Base-by-base conservation (phyloP, 352 stramenopile species). In the Saprolegnia parasitica region DNA sequence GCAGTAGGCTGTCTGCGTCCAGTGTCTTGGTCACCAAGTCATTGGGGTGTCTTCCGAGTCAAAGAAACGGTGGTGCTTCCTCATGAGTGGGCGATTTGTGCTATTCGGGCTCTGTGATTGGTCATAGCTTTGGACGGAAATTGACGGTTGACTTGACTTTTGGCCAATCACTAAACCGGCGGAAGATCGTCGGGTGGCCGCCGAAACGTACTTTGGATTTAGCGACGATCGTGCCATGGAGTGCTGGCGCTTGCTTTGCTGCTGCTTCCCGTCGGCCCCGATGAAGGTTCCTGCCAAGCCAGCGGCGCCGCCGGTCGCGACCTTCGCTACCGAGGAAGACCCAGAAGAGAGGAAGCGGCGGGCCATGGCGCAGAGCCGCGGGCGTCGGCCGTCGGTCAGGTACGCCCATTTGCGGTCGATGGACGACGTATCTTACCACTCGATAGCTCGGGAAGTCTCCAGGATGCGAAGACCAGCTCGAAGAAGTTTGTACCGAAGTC, bases 401-500 rank as follows among this genome's bases (percentile, higher is more conserved):
- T 70, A 49, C 39, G 39, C 15, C 39, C 39, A 46, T 46, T n/a
- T n/a, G n/a, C n/a, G 49, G 26, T n/a, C 23, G 1, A 13, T 49
- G 1, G 11, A 2, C 49, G 13, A 4, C 1, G 24, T 21, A 15
- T 39, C n/a, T n/a, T n/a, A n/a, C n/a, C n/a, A n/a, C n/a, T n/a
- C n/a, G n/a, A 8, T 70, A 70, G 63, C 26, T 70, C 63, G 63
- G 63, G 63, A 1, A 70, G 63, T 24, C 23, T 40, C 10, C 26
- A 56, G 23, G 18, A 32, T n/a, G 21, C 58, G 0, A 40, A 6
- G 45, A 8, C 15, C 16, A 20, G 16, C 29, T 9, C 24, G 1
- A 70, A 61, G 60, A 73, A 67, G 56, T 39, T 72, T 29, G 61
- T 87, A 40, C 78, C 76, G 5, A 93, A 93, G 68, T 79, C 74